Base-by-base conservation (phyloP, 2,329 filamentous ascomycete genomes). In the Gaeumannomyces sp. region DNA sequence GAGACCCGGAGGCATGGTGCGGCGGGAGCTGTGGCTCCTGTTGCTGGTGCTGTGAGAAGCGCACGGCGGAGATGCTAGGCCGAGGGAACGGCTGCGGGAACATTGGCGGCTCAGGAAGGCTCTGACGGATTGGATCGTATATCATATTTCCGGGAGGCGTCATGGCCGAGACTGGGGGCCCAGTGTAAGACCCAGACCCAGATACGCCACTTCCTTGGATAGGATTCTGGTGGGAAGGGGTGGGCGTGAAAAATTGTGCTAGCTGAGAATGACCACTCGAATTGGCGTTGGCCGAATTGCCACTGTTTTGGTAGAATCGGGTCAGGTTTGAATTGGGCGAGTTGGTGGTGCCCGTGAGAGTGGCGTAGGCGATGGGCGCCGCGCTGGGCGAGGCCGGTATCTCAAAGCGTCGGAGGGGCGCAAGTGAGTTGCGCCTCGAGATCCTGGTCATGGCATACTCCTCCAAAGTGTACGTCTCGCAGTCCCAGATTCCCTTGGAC, bases 271-370 rank as follows among this genome's bases (percentile, higher is more conserved):
- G 45, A 25, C 3, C 45, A 25, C 45, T n/a, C 45, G 22, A 10
- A 53, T n/a, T 53, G 22, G 19, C 68, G 25, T 19, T 35, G 10
- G 33, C 69, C 71, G 69, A 68, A 70, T 72, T 71, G 29, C 56
- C 70, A 65, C 65, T 82, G 69, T 84, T 87, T 66, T 91, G 88
- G 73, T 92, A 96, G 72, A 96, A 85, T 65, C 94, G 83, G 1
- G 92, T 93, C 5, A 96, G 79, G 72, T 91, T 95, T 0, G 92
- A 92, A 68, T 88, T 93, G 1, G 91, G 89, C 4, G 91, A 95
- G 71, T 96, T 92, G 64, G 91, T 93, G 1, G 89, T 94, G 19
- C 92, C 92, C 0, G 92, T 92, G n/a, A 96, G 78, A 7, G 60
- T 38, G 10, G 91, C 93, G 89, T 91, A 96, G 1, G 91, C 92